Evolutionary conservation across 257 asterid species (phyloP), one percentile per base, ranked within the genome.

Genomic region (Plectranthus barbatus): DNA sequence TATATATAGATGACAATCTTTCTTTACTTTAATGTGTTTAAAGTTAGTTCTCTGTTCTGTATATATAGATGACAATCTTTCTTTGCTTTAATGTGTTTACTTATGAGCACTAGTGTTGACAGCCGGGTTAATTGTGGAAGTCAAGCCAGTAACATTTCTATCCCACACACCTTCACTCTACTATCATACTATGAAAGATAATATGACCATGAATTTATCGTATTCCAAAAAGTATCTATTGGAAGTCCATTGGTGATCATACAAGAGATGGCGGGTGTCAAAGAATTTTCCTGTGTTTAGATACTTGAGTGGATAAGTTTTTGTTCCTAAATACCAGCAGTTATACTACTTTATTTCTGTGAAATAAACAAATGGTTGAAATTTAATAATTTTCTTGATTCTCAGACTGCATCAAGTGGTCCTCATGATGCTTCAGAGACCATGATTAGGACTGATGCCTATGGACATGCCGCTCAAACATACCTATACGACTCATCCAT

Each of bases 21-120:
- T 56, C 24, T 60, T 11, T 47, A 37, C 57, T 31, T 49, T 50
- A 17, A 54, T n/a, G n/a, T n/a, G n/a, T n/a, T n/a, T n/a, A 90
- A 81, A 56, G 99, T 90, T 57, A 36, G 95, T 77, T 80, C 74
- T 70, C 79, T 64, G 37, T 58, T 21, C 72, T 72, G 64, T 62
- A 2, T 71, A 17, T 31, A 52, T 70, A 21, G 54, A 34, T 65
- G 56, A 33, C 9, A 6, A n/a, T 19, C 33, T 18, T 17, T 56
- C 24, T 60, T 11, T 47, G 26, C 57, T 31, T 49, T 50, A 17
- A 54, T 65, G 53, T 54, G 45, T 46, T 67, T 29, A 19, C 61
- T 20, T 70, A 44, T 47, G 26, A 26, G 19, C 68, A 13, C 34
- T 40, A 10, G 7, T 21, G 18, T 2, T 34, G 45, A 33, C 44